These are phyloP conservation scores for Aspergillus cristatus DNA, from an alignment of 495 filamentous ascomycete species.

Conservation along the genomic window DNA sequence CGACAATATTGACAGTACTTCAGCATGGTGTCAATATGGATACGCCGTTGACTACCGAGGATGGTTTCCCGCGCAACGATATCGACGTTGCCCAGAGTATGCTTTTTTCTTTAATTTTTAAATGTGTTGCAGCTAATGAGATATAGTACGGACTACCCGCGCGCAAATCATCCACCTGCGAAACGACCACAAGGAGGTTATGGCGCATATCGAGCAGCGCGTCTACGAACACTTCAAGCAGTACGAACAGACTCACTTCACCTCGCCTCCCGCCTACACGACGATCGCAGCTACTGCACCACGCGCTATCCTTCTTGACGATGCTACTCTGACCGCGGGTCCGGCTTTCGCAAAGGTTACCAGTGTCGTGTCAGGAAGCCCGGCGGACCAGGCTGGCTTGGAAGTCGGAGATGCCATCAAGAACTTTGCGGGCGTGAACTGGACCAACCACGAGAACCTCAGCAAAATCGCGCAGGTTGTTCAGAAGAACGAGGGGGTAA, in stretches of 20 bases:
- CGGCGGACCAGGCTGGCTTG: conserved; percentile 76
- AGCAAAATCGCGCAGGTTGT: conserved; percentile 77
- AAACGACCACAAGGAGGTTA: conserved; percentile 89
- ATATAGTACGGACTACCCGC: conserved; percentile 76
- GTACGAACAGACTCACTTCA: conserved; percentile 18
- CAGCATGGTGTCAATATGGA: conserved; percentile 93
- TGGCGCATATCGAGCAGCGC: conserved; percentile 69
- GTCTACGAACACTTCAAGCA: conserved; percentile 63
- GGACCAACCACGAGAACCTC: conserved; percentile 76
- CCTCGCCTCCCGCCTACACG: conserved; percentile 17
- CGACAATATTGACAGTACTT: conserved; percentile 10
- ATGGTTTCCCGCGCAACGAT: conserved; percentile 89
- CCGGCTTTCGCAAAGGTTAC: conserved; percentile 88
- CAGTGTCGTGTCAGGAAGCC: conserved; percentile 65
- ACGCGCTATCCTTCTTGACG: conserved; percentile 11
- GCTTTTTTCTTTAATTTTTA: conserved; percentile 7
- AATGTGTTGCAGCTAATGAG: conserved; percentile 4
- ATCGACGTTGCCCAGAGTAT: conserved; percentile 93
- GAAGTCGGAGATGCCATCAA: conserved; percentile 73
- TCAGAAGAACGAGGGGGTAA: conserved; percentile 81
- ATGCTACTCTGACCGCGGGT: conserved; percentile 19
- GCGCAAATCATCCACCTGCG: conserved; percentile 79
- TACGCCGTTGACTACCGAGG: conserved; percentile 76
- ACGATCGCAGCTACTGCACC: conserved; percentile 15
- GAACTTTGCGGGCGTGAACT: conserved; percentile 74